These are phyloP conservation scores for Nannochloris sp. DNA, from an alignment of 139 green algal genomes.

Conservation along the genomic window DNA sequence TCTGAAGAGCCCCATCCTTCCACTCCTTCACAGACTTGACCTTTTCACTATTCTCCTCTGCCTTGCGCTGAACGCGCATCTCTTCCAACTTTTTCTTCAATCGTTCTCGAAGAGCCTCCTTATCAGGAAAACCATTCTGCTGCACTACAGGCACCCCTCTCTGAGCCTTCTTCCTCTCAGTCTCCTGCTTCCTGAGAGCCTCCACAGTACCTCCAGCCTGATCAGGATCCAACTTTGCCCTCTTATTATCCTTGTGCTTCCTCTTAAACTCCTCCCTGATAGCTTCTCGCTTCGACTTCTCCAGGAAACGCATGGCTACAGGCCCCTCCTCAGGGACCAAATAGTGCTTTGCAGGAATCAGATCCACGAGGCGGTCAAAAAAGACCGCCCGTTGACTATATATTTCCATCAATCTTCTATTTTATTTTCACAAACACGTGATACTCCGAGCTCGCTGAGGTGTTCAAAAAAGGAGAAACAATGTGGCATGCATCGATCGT, in stretches of 20 bases:
- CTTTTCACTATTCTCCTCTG: conserved; percentile 19
- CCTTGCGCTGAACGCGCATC: conserved; percentile 19
- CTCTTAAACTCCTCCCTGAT: conserved; percentile 46
- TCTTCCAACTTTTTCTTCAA: conserved; percentile 53
- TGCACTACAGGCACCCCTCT: not conserved
- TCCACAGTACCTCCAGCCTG: conserved; percentile 36
- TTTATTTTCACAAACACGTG: too few relatives aligned
- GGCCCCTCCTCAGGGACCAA: conserved; percentile 14
- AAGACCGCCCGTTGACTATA: conserved; percentile 26
- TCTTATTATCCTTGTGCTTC: conserved; percentile 50
- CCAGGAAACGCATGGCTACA: conserved; percentile 35
- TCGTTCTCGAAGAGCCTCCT: conserved; percentile 44
- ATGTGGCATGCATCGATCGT: too few relatives aligned
- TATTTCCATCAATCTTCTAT: not conserved
- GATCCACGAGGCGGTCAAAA: conserved; percentile 61
- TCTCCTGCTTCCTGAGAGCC: conserved; percentile 9
- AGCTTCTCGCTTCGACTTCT: conserved; percentile 32
- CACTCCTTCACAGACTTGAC: conserved; percentile 22
- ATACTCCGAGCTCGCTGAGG: too few relatives aligned
- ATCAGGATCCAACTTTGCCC: conserved; percentile 46
- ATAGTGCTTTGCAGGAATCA: conserved; percentile 58
- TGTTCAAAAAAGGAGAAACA: too few relatives aligned
- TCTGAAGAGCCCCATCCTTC: conserved; percentile 20
- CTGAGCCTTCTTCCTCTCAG: not conserved
- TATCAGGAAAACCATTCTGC: not conserved